These are phyloP conservation scores for Juglanconis oblonga DNA, from an alignment of 2,329 filamentous ascomycete species.

Conservation along the genomic window DNA sequence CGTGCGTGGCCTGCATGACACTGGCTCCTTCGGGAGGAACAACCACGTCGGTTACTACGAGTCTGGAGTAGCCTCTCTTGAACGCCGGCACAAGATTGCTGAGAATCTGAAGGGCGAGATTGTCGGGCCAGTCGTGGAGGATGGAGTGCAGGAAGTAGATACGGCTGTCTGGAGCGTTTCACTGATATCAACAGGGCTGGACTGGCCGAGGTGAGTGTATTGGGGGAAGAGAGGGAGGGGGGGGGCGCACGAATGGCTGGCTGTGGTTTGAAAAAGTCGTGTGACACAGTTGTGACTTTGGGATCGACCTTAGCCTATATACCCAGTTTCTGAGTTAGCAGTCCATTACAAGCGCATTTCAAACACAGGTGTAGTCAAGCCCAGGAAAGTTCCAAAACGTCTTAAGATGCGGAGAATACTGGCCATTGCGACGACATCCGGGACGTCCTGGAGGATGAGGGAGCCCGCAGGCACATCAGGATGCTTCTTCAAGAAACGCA, in stretches of 20 bases:
- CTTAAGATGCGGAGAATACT: no score
- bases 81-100: conserved; percentile 31
- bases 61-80: conserved; percentile 34
- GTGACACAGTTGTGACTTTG: not conserved
- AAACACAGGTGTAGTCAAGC: no score
- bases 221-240: no score
- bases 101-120: conserved; percentile 30
- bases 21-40: conserved; percentile 31
- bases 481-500: conserved; percentile 27
- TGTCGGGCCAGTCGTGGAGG: conserved; percentile 41
- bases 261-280: conserved; percentile 25
- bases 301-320: no score
- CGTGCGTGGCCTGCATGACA: conserved; percentile 30
- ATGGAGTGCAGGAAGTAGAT: conserved; percentile 40
- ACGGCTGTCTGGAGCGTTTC: conserved; percentile 26
- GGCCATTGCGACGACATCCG: conserved; percentile 28
- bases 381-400: no score
- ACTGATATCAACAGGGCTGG: no score
- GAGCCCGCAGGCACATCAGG: conserved; percentile 29
- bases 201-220: no score
- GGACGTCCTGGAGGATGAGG: conserved; percentile 37
- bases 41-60: conserved; percentile 36
- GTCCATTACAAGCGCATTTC: no score
- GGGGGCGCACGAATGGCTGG: not conserved
- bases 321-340: no score